Percentiles rank a stretch among this genome's conserved stretches.
Conservation (phyloP, 306 rosid species). For the Pterocarpus macrocarpus region DNA sequence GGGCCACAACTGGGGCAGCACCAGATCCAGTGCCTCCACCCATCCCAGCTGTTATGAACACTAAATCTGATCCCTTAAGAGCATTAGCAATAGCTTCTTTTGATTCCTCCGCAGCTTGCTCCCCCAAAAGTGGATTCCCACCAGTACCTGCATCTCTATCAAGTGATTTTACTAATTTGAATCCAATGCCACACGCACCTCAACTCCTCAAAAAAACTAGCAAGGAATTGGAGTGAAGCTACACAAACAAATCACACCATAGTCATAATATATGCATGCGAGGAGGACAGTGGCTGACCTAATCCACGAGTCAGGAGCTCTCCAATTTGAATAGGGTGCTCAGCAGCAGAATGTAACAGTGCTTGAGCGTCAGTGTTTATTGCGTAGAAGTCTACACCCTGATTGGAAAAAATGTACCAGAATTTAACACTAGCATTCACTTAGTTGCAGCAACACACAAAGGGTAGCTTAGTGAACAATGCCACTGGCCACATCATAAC, state of each 20-base stretch:
- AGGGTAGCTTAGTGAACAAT: conserved; percentile 4
- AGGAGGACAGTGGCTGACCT: conserved; percentile 70
- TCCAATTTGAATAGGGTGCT: conserved; percentile 93
- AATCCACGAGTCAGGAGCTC: conserved; percentile 98
- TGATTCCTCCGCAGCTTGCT: conserved; percentile 99
- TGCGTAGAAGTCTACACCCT: conserved; percentile 98
- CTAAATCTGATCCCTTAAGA: conserved; percentile 96
- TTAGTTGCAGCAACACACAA: conserved; percentile 33
- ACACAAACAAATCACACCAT: conserved; percentile 21
- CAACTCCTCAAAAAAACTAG: conserved; percentile 21
- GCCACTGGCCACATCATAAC: not conserved
- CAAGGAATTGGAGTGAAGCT: not conserved
- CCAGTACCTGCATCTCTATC: conserved; percentile 92
- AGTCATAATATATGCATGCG: not conserved
- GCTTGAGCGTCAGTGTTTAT: conserved; percentile 99
- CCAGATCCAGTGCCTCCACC: conserved; percentile 99
- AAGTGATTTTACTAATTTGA: conserved; percentile 30
- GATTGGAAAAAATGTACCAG: conserved; percentile 53
- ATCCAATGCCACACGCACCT: conserved; percentile 47
- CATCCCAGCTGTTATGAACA: conserved; percentile 98
- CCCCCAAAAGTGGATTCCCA: conserved; percentile 97
- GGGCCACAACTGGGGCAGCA: conserved; percentile 98
- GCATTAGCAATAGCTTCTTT: conserved; percentile 86
- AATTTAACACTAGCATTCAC: conserved; percentile 47
- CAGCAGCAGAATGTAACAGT: conserved; percentile 81